phyloP scores from a whole-genome alignment of 169 alveolate species.

The Eimeria brunetti region DNA sequence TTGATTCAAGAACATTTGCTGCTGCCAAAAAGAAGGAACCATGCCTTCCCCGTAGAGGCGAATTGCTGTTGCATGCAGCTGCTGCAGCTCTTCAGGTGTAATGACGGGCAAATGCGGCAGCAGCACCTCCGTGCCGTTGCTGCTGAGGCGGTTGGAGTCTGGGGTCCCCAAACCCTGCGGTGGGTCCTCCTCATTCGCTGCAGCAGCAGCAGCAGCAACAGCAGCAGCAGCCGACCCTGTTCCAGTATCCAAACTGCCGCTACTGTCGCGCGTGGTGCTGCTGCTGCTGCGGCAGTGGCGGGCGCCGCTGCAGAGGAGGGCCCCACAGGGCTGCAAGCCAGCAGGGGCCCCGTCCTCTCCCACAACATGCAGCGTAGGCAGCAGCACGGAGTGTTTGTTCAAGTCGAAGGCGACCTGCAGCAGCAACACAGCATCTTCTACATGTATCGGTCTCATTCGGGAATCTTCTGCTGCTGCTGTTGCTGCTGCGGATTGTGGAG shows the following conservation, averaged over 20 bases:
- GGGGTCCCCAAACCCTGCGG: not conserved
- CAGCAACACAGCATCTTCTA: slow-evolving; percentile 39
- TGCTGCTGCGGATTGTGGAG: not conserved
- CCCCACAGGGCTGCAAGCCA: slow-evolving; percentile 44
- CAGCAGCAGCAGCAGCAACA: not conserved
- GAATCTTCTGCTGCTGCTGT: not conserved
- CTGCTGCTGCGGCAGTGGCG: not conserved
- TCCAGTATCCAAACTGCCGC: not conserved
- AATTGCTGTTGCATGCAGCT: slow-evolving; percentile 43
- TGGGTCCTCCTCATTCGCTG: not conserved
- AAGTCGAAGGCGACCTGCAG: slow-evolving; percentile 41
- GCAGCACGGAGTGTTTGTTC: slow-evolving; percentile 46
- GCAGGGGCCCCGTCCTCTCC: slow-evolving; percentile 11
- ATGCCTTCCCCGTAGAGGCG: slow-evolving; percentile 26
- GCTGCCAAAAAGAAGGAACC: slow-evolving; percentile 33
- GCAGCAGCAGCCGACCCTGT: not conserved
- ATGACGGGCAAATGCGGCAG: slow-evolving; percentile 27
- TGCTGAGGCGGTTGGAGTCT: not conserved
- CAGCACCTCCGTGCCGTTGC: slow-evolving; percentile 20
- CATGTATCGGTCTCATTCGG: not conserved
- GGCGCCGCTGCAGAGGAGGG: slow-evolving; percentile 50
- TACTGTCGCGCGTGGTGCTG: not conserved
- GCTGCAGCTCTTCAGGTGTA: slow-evolving; percentile 51
- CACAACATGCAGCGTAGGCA: slow-evolving; percentile 35
- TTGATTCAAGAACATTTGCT: not conserved